Percentiles rank a stretch among this genome's conserved stretches.
Conservation (phyloP, 1,284 basidiomycete genomes). For the Austroboletus olivaceoglutinosus region DNA sequence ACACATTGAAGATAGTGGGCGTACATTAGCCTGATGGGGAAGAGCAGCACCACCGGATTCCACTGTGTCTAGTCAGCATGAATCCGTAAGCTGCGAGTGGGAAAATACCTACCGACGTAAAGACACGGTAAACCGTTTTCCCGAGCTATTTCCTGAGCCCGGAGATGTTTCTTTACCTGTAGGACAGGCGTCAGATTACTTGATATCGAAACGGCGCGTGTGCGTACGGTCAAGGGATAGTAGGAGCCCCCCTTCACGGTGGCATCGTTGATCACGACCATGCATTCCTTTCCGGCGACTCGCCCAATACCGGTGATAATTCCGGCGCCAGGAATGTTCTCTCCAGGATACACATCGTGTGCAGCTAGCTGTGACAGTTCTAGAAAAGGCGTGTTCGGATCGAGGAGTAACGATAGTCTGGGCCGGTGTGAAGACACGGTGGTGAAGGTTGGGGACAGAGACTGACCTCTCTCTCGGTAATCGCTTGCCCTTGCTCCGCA, state of each 20-base stretch:
- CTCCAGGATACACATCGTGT: constrained; percentile 79
- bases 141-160: constrained; percentile 89
- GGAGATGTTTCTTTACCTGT: constrained; percentile 91
- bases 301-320: constrained; percentile 87
- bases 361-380: constrained; percentile 87
- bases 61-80: constrained; percentile 46
- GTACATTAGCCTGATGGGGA: constrained; percentile 87
- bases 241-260: constrained; percentile 94
- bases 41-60: constrained; percentile 94
- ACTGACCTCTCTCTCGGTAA: constrained; percentile 81
- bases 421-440: constrained; percentile 3
- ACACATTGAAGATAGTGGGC: neutral
- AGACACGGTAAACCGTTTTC: constrained; percentile 91
- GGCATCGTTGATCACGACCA: constrained; percentile 91
- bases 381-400: constrained; percentile 87
- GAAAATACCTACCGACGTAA: constrained; percentile 68
- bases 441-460: constrained; percentile 8
- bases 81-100: neutral
- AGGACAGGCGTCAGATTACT: constrained; percentile 3
- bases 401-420: constrained; percentile 69
- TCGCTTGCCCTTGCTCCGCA: constrained; percentile 79
- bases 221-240: constrained; percentile 81
- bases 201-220: neutral
- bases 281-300: constrained; percentile 81
- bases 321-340: constrained; percentile 84